A percentile compares a stretch with the other conserved stretches of the same genome.
These are phyloP conservation scores for Bothia castanella DNA, from an alignment of 1,284 basidiomycete genomes.

Conservation along the genomic window DNA sequence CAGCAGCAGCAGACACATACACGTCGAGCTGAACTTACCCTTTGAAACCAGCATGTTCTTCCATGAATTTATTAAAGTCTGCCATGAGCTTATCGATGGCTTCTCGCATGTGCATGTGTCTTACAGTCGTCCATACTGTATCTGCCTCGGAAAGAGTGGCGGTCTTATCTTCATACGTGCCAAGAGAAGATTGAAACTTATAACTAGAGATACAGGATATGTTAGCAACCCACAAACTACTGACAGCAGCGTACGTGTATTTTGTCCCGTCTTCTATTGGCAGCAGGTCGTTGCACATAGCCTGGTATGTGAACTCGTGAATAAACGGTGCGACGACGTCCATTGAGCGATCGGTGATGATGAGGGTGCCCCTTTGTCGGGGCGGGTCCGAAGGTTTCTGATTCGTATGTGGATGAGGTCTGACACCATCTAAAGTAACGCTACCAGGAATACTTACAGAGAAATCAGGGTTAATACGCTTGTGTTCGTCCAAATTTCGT, in stretches of 20 bases:
- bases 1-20: neutral
- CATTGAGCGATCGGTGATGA: constrained; percentile 96
- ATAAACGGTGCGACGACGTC: constrained; percentile 88
- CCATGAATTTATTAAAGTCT: constrained; percentile 91
- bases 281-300: constrained; percentile 95
- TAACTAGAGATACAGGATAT: constrained; percentile 48
- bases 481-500: constrained; percentile 78
- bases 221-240: neutral
- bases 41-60: constrained; percentile 90
- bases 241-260: constrained; percentile 65
- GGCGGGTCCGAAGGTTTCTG: constrained; percentile 64
- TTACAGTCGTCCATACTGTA: constrained; percentile 85
- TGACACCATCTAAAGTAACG: neutral
- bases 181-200: constrained; percentile 82
- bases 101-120: constrained; percentile 98
- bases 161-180: constrained; percentile 82
- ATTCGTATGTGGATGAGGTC: constrained; percentile 7
- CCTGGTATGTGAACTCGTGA: constrained; percentile 99
- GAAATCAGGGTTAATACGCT: constrained; percentile 81
- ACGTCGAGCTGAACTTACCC: constrained; percentile 47
- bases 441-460: constrained; percentile 50
- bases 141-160: constrained; percentile 84
- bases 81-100: constrained; percentile 94
- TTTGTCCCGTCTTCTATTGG: constrained; percentile 81
- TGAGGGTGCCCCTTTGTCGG: constrained; percentile 76